Evolutionary conservation across 2,329 filamentous ascomycete genomes (phyloP), one percentile per base, ranked within the genome.

Genomic region (Cryphonectria naterciae): DNA sequence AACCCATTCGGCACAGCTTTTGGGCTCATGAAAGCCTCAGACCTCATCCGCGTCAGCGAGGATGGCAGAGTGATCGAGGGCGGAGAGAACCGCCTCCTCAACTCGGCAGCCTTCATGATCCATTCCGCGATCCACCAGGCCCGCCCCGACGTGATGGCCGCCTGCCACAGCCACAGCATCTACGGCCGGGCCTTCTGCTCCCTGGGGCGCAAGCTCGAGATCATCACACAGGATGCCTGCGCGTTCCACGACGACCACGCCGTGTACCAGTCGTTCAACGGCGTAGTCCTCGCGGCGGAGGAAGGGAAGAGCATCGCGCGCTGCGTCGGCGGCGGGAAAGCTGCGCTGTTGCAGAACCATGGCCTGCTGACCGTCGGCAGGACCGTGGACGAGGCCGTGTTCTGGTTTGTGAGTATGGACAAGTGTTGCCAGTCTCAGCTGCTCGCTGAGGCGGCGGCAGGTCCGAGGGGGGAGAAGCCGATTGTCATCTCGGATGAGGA

Each of bases 401-500:
- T 84, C 73, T 88, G 86, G 85, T 88, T 88, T 76, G 81, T 85
- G 70, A 82, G 81, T 61, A 77, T 88, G 68, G 86, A 86, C 71
- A 83, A 80, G 73, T 85, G 82, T 71, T 85, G 84, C 72, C 81
- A 83, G 71, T 80, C 80, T 2, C 84, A 87, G 77, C 75, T 88
- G 22, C 73, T 89, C 67, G 87, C 86, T 1, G 88, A 89, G 76
- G 88, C 87, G 0, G 88, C 88, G 0, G 88, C 88, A 0, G 87
- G 79, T 0, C 91, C 91, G 0, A 83, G 88, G 2, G 92, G 91
- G 1, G 85, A 86, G 0, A 80, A 85, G 77, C 92, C 91, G 0
- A 81, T 92, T 41, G 90, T 91, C 79, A 91, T 94, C 75, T 83
- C 85, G 11, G 87, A 92, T 1, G 88, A 89, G 67, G 91, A 94